These are phyloP conservation scores for Haematococcus lacustris DNA, from an alignment of 139 green algal species.

Conservation along the genomic window DNA sequence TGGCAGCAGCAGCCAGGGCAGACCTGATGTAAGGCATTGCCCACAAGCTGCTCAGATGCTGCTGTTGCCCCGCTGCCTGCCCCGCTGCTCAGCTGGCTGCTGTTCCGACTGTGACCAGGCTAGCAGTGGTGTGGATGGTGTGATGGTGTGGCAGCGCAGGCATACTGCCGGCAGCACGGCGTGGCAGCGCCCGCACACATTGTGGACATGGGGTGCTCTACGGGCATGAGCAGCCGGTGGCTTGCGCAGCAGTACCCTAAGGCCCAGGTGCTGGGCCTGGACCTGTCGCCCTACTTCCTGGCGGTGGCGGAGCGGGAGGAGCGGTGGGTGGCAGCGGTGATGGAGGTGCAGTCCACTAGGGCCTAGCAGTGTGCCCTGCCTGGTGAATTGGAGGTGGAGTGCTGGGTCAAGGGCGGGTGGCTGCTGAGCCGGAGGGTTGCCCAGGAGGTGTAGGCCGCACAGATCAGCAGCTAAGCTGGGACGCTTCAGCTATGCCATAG, in stretches of 20 bases:
- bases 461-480: neutral
- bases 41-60: neutral
- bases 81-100: neutral
- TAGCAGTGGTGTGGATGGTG: neutral
- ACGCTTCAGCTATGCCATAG: neutral
- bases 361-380: neutral
- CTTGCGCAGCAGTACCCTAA: conserved; percentile 13
- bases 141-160: conserved; percentile 17
- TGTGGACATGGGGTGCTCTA: conserved; percentile 80
- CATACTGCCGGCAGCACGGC: conserved; percentile 26
- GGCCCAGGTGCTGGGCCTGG: conserved; percentile 54
- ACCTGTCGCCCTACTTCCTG: conserved; percentile 82
- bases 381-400: neutral
- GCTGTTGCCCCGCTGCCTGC: neutral
- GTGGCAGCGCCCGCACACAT: conserved; percentile 25
- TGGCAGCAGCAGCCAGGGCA: too few relatives aligned
- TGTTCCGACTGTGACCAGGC: neutral
- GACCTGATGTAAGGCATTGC: neutral
- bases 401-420: neutral
- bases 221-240: conserved; percentile 66
- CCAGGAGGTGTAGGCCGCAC: neutral
- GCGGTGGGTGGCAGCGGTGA: conserved; percentile 14
- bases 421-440: too few relatives aligned
- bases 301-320: conserved; percentile 73
- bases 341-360: neutral